Conservation (phyloP, 805 yeast genomes). For the Torulaspora microellipsoides region DNA sequence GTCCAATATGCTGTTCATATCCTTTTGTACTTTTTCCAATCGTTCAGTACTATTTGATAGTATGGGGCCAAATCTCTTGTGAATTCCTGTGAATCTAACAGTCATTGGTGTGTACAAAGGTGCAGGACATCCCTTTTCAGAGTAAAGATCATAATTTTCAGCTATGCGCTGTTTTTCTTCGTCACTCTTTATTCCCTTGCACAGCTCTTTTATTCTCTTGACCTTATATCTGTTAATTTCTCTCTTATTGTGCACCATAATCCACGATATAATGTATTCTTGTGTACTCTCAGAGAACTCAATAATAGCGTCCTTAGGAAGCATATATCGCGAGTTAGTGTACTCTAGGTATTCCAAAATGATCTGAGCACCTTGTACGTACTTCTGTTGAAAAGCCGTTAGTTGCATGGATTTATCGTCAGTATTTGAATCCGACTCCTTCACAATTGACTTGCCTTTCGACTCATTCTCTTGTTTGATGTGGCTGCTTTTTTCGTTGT, state of each 20-base stretch:
- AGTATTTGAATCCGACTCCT: slow-evolving; percentile 10
- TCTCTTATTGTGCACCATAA: slow-evolving; percentile 30
- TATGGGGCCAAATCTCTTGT: slow-evolving; percentile 59
- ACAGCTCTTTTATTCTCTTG: slow-evolving; percentile 17
- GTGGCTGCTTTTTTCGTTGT: neutral
- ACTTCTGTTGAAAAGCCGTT: slow-evolving; percentile 74
- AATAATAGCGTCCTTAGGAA: slow-evolving; percentile 74
- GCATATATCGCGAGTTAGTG: slow-evolving; percentile 62
- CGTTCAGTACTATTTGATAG: slow-evolving; percentile 61
- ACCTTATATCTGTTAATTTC: slow-evolving; percentile 25
- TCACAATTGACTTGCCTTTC: slow-evolving; percentile 7
- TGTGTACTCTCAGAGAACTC: slow-evolving; percentile 42
- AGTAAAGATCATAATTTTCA: slow-evolving; percentile 21
- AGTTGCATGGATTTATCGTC: slow-evolving; percentile 50
- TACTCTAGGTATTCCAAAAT: slow-evolving; percentile 84
- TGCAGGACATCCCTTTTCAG: slow-evolving; percentile 36
- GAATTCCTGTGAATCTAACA: slow-evolving; percentile 58
- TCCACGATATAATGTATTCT: slow-evolving; percentile 32
- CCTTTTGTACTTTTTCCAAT: slow-evolving; percentile 47
- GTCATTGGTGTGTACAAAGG: slow-evolving; percentile 58
- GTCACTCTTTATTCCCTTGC: slow-evolving; percentile 18
- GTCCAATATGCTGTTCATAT: slow-evolving; percentile 58
- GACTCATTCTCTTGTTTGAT: slow-evolving; percentile 12
- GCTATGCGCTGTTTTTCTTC: slow-evolving; percentile 13
- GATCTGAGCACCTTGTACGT: slow-evolving; percentile 61